Conservation (phyloP, 2,329 filamentous ascomycete genomes). For the Calonectria leucothoes region DNA sequence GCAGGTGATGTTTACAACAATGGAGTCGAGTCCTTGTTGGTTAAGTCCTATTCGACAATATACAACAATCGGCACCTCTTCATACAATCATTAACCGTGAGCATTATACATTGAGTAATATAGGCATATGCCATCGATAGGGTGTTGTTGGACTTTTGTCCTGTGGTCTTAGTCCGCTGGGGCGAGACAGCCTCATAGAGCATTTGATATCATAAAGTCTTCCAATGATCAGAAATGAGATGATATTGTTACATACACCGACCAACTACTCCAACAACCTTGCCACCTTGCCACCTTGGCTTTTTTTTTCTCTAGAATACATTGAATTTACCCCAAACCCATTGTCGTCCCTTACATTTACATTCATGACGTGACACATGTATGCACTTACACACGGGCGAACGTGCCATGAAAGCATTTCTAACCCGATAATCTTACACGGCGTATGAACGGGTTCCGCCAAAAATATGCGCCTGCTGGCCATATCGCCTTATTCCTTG, state of each 20-base stretch:
- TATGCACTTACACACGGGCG: background rate
- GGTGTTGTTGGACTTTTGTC: no score
- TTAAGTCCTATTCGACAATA: no score
- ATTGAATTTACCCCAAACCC: background rate
- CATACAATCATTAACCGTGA: no score
- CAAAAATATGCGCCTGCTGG: background rate
- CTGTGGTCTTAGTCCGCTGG: no score
- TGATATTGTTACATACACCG: background rate
- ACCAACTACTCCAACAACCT: background rate
- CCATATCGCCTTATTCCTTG: background rate
- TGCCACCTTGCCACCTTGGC: background rate
- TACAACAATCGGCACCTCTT: no score
- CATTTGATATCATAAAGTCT: background rate
- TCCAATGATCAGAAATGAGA: background rate
- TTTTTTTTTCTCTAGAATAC: conserved; percentile 7
- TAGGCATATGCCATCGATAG: no score
- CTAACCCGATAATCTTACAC: background rate
- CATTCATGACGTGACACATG: background rate
- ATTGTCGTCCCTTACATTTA: background rate
- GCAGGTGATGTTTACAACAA: background rate
- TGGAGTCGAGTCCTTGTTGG: no score
- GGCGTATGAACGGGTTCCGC: background rate
- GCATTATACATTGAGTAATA: no score
- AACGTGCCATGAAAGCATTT: background rate
- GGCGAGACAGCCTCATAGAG: background rate